Evolutionary conservation across 192 early-diverging fungal genomes (phyloP).

Genomic region (Umbelopsis sp.): DNA sequence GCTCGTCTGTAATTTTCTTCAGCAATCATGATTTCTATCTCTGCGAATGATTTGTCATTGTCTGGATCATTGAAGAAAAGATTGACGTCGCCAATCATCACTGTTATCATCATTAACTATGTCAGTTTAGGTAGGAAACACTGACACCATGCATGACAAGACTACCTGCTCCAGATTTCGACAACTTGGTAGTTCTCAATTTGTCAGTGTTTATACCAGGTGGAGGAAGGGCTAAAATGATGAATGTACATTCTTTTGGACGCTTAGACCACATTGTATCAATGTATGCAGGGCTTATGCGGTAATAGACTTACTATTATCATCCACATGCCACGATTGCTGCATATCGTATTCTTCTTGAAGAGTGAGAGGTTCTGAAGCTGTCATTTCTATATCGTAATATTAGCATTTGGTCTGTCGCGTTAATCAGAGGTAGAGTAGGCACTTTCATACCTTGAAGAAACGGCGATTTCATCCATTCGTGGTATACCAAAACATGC

Average conservation of each 20-base stretch:
- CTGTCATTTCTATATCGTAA: constrained; percentile 79
- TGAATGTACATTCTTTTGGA: constrained; percentile 70
- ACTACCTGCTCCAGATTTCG: background rate
- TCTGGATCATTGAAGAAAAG: constrained; percentile 88
- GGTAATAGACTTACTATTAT: constrained; percentile 57
- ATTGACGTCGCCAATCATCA: constrained; percentile 96
- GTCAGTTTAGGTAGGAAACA: background rate
- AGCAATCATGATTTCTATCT: constrained; percentile 97
- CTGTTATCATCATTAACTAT: constrained; percentile 33
- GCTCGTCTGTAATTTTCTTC: constrained; percentile 55
- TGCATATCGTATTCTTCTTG: constrained; percentile 98
- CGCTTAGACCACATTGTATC: background rate
- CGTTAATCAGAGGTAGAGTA: background rate
- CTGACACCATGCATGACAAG: background rate
- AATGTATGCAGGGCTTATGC: background rate
- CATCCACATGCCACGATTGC: constrained; percentile 82
- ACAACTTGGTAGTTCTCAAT: background rate
- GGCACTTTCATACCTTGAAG: constrained; percentile 60
- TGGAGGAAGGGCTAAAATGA: constrained; percentile 48
- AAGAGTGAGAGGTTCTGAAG: constrained; percentile 89
- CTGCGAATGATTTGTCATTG: constrained; percentile 62
- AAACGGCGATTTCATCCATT: constrained; percentile 93
- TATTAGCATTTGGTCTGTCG: background rate
- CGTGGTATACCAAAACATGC: constrained; percentile 90
- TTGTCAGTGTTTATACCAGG: background rate